Evolutionary conservation across 1,284 basidiomycete species (phyloP).

Genomic region (Cryptococcus wingfieldii): DNA sequence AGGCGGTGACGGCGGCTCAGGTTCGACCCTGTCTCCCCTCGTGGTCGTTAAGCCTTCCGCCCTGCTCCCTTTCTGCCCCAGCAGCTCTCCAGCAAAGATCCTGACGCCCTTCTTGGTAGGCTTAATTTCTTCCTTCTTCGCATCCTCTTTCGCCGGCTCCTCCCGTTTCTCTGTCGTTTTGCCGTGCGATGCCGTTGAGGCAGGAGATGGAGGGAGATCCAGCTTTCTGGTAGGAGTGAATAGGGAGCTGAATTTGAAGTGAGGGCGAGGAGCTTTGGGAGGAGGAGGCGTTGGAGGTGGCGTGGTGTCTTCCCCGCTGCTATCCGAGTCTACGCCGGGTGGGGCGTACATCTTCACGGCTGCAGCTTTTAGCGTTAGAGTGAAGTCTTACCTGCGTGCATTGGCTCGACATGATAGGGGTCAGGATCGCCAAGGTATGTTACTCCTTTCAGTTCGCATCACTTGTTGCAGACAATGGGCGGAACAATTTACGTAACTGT

Average conservation of each 20-base stretch:
- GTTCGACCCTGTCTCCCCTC: slow-evolving; percentile 3
- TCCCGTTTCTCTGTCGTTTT: slow-evolving; percentile 1
- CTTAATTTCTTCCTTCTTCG: slow-evolving; percentile 1
- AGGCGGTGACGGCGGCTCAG: not conserved
- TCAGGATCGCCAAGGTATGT: not conserved
- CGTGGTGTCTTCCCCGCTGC: slow-evolving; percentile 10
- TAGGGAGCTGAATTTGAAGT: slow-evolving; percentile 12
- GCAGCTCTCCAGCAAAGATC: slow-evolving; percentile 13
- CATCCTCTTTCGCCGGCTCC: slow-evolving; percentile 4
- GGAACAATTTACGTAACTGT: not conserved
- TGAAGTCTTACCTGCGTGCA: not conserved
- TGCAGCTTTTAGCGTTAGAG: not conserved
- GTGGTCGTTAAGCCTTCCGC: slow-evolving; percentile 8
- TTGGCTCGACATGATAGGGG: not conserved
- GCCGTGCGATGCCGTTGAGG: not conserved
- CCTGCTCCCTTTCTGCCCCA: not conserved
- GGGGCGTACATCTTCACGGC: slow-evolving; percentile 12
- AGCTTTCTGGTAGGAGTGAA: slow-evolving; percentile 5
- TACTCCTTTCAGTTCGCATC: not conserved
- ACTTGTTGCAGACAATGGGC: not conserved
- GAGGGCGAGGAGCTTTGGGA: not conserved
- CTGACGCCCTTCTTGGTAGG: slow-evolving; percentile 9
- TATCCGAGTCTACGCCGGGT: slow-evolving; percentile 12
- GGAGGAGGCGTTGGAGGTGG: slow-evolving; percentile 6
- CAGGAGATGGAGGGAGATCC: not conserved